Evolutionary conservation across 306 rosid genomes (phyloP).

Genomic region (Clitoria ternatea): DNA sequence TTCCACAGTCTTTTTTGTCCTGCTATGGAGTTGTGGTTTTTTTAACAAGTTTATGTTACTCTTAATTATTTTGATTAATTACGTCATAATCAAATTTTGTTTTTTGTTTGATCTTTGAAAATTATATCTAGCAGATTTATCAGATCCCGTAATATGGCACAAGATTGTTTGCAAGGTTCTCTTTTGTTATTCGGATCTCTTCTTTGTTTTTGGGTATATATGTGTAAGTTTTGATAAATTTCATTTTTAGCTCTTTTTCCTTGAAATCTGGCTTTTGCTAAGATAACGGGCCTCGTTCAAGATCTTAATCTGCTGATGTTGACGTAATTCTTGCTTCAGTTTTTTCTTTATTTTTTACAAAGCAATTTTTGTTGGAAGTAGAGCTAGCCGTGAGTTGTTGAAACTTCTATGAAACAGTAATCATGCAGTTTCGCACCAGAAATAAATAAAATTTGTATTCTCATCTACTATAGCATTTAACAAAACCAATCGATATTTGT

Average conservation of each 20-base stretch:
- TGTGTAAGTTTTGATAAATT: neutral
- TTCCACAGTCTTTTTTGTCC: neutral
- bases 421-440: neutral
- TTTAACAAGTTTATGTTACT: neutral
- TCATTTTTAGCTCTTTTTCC: neutral
- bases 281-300: constrained; percentile 1
- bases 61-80: too few relatives aligned
- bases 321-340: neutral
- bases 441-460: neutral
- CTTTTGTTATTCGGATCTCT: neutral
- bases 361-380: neutral
- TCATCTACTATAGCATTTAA: neutral
- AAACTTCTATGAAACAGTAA: constrained; percentile 12
- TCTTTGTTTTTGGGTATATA: neutral
- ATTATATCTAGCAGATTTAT: constrained; percentile 9
- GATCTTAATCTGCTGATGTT: neutral
- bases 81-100: too few relatives aligned
- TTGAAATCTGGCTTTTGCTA: neutral
- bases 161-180: too few relatives aligned
- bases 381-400: constrained; percentile 5
- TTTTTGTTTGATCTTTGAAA: too few relatives aligned
- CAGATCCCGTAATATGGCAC: constrained; percentile 31
- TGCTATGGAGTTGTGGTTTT: neutral
- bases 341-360: neutral
- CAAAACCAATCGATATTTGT: neutral